A percentile compares a stretch with the other conserved stretches of the same genome.
phyloP scores from a whole-genome alignment of 2,329 filamentous ascomycete species.

The Phialemoniopsis sp. region DNA sequence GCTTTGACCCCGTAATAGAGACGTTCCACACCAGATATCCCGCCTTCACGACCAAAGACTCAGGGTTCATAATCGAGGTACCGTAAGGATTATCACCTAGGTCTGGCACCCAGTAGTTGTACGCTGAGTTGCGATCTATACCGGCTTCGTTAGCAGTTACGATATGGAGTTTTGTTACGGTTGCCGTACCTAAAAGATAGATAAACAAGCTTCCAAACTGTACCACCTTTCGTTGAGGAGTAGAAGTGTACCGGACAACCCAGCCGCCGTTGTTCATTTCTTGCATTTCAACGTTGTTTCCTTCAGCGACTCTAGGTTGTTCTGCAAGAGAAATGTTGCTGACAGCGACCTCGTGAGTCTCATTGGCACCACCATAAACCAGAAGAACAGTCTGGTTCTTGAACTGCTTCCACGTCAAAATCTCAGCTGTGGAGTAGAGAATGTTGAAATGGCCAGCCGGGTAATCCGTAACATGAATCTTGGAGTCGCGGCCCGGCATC shows the following conservation, averaged over 20 bases:
- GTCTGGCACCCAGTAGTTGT: constrained; percentile 1
- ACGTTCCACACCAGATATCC: constrained; percentile 10
- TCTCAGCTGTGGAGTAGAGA: constrained; percentile 66
- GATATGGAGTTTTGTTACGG: no score
- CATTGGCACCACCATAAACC: constrained; percentile 58
- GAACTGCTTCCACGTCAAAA: constrained; percentile 66
- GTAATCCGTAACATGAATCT: constrained; percentile 65
- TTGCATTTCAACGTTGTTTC: neutral
- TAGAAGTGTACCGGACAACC: neutral
- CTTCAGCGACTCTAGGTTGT: neutral
- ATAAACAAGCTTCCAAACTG: neutral
- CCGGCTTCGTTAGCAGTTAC: no score
- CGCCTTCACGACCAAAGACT: constrained; percentile 2
- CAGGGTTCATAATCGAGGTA: no score
- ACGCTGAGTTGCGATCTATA: constrained; percentile 2
- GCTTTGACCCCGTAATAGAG: neutral
- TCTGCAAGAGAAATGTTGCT: neutral
- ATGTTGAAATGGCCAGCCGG: constrained; percentile 53
- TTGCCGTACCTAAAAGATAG: neutral
- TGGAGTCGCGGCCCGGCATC: constrained; percentile 61
- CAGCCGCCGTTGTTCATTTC: neutral
- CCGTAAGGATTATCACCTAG: neutral
- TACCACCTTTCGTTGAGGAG: neutral
- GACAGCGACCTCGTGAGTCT: constrained; percentile 57
- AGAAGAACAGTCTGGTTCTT: constrained; percentile 57